Evolutionary conservation across 2,329 filamentous ascomycete species (phyloP).

Genomic region (Esteya vermicola): DNA sequence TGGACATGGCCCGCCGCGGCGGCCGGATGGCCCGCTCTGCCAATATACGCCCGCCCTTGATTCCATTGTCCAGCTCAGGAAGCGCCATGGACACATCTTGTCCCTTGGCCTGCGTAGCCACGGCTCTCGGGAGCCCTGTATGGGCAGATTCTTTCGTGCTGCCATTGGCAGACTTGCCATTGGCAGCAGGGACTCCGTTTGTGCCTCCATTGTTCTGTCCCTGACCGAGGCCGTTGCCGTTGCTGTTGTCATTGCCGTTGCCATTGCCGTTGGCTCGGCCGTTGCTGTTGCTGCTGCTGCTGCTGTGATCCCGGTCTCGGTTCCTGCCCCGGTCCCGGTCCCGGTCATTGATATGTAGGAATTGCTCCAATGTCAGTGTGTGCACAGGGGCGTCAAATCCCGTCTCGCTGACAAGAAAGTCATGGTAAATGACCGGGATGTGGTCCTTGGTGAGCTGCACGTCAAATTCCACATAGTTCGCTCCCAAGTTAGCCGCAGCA

Average conservation of each 20-base stretch:
- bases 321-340: not conserved
- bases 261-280: not conserved
- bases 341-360: constrained; percentile 72
- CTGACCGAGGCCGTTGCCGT: too few species aligned
- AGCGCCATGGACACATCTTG: not conserved
- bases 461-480: constrained; percentile 62
- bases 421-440: constrained; percentile 95
- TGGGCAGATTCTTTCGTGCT: not conserved
- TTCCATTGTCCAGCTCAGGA: constrained; percentile 18
- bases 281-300: not conserved
- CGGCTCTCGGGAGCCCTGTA: not conserved
- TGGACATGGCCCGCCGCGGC: constrained; percentile 38
- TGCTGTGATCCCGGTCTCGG: too few species aligned
- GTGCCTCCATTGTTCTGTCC: not conserved
- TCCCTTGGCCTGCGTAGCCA: too few species aligned
- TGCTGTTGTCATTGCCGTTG: not conserved
- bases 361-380: constrained; percentile 87
- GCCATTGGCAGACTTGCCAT: not conserved
- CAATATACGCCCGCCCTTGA: constrained; percentile 19
- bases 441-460: constrained; percentile 98
- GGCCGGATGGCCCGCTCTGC: not conserved
- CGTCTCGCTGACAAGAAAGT: constrained; percentile 94
- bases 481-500: constrained; percentile 84
- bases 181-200: too few species aligned
- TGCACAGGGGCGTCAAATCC: constrained; percentile 95